Evolutionary conservation across 768 basidiomycete genomes (phyloP), one percentile per base, ranked within the genome.

Genomic region (Dacryopinax spathularia): DNA sequence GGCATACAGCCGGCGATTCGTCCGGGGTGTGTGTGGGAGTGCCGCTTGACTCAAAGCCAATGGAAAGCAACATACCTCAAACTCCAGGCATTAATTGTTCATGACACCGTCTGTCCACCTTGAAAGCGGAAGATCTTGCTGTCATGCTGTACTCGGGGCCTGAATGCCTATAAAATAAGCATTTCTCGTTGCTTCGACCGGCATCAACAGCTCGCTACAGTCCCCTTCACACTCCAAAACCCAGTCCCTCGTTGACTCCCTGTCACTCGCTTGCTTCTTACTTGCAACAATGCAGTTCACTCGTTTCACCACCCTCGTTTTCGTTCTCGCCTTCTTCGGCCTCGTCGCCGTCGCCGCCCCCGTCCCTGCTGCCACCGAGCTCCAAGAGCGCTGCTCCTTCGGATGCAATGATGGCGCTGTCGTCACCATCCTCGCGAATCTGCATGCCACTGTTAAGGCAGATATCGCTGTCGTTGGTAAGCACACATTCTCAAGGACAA

Each of bases 21-120:
- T n/a, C n/a, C n/a, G n/a, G n/a, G n/a, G n/a, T n/a, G n/a, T n/a
- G n/a, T n/a, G n/a, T n/a, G n/a, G n/a, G n/a, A n/a, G n/a, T n/a
- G n/a, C 10, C 36, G n/a, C 36, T 10, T 37, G 36, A 10, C 20
- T 29, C 3, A 18, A 56, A 29, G n/a, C 48, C 48, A 22, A 56
- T 56, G 48, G 48, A 56, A 56, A 13, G 48, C 48, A 56, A 56
- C 48, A 56, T 56, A 56, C 48, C 48, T 20, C 10, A 56, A 56
- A 56, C 48, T 29, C 13, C 25, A 22, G 43, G 9, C 43, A 12
- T 22, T 44, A 15, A 37, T n/a, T 37, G n/a, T n/a, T 37, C 36
- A n/a, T 37, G 12, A 37, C 36, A 37, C 36, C n/a, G 36, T 37
- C 12, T 37, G n/a, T n/a, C n/a, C n/a, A n/a, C n/a, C n/a, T n/a